Percentiles rank a stretch among this genome's conserved stretches.
These are phyloP conservation scores for Alternaria brassicae DNA, from an alignment of 2,329 filamentous ascomycete species.

Conservation along the genomic window DNA sequence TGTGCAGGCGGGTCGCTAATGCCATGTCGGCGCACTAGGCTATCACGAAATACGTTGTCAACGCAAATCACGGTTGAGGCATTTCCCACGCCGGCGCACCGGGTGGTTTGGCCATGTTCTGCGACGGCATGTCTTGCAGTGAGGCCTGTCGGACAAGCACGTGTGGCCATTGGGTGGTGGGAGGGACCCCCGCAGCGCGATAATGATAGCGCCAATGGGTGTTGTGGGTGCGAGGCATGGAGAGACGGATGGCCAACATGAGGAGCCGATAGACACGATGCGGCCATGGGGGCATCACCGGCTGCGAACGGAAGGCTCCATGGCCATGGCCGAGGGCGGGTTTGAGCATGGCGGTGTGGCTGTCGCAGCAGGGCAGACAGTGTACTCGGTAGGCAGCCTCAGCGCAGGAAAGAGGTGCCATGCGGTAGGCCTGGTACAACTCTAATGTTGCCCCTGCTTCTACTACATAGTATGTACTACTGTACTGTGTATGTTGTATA, in stretches of 20 bases:
- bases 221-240: slow-evolving; percentile 37
- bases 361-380: background rate
- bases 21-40: slow-evolving; percentile 35
- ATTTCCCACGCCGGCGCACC: slow-evolving; percentile 34
- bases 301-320: slow-evolving; percentile 36
- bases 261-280: slow-evolving; percentile 12
- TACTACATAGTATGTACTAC: too few relatives aligned
- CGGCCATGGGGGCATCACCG: slow-evolving; percentile 33
- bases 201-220: slow-evolving; percentile 47
- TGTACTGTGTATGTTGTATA: too few relatives aligned
- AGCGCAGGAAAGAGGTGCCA: background rate
- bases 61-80: slow-evolving; percentile 48
- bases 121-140: slow-evolving; percentile 17
- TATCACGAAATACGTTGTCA: slow-evolving; percentile 51
- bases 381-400: background rate
- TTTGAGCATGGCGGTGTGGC: background rate
- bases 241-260: slow-evolving; percentile 28
- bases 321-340: background rate
- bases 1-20: slow-evolving; percentile 28
- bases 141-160: slow-evolving; percentile 15
- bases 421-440: background rate
- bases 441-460: slow-evolving; percentile 22
- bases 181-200: slow-evolving; percentile 37
- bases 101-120: slow-evolving; percentile 3
- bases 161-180: slow-evolving; percentile 24